These are phyloP conservation scores for Fusarium newnesense DNA, from an alignment of 2,329 filamentous ascomycete species.

Conservation along the genomic window DNA sequence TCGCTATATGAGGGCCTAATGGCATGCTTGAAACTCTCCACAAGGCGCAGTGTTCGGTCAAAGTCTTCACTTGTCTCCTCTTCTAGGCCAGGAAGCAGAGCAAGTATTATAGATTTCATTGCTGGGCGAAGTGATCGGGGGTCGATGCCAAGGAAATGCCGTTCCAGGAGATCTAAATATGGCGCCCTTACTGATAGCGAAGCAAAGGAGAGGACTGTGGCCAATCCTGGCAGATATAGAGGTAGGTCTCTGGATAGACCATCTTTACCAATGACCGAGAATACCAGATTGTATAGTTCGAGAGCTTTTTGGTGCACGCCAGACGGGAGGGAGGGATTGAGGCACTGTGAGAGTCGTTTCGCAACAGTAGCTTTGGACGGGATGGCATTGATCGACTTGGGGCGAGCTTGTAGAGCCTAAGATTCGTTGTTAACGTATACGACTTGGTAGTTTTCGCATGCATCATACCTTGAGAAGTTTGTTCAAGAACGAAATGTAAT, in stretches of 20 bases:
- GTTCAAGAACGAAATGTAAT: conserved; percentile 97
- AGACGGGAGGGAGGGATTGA: conserved; percentile 91
- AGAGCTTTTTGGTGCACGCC: conserved; percentile 97
- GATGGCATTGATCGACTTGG: conserved; percentile 75
- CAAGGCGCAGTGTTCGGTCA: conserved; percentile 81
- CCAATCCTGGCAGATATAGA: conserved; percentile 89
- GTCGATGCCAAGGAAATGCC: conserved; percentile 78
- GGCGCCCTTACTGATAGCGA: conserved; percentile 89
- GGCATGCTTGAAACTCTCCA: conserved; percentile 80
- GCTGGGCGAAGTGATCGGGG: conserved; percentile 81
- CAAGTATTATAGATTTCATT: conserved; percentile 88
- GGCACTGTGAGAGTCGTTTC: conserved; percentile 92
- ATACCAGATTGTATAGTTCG: conserved; percentile 92
- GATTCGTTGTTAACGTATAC: neutral
- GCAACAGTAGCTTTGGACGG: conserved; percentile 86
- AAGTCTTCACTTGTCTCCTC: conserved; percentile 98
- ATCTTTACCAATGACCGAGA: conserved; percentile 84
- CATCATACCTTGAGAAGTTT: conserved; percentile 81
- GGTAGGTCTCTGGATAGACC: conserved; percentile 83
- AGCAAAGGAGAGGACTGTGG: conserved; percentile 91
- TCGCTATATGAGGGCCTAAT: conserved; percentile 67
- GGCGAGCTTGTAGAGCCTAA: conserved; percentile 88
- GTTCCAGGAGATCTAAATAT: conserved; percentile 86
- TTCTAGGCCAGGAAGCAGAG: conserved; percentile 90
- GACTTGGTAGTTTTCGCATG: too few relatives aligned